Percentiles rank a stretch among this genome's conserved stretches.
Evolutionary conservation across 2,329 filamentous ascomycete species (phyloP).

Genomic region (Hymenoscyphus scutula): DNA sequence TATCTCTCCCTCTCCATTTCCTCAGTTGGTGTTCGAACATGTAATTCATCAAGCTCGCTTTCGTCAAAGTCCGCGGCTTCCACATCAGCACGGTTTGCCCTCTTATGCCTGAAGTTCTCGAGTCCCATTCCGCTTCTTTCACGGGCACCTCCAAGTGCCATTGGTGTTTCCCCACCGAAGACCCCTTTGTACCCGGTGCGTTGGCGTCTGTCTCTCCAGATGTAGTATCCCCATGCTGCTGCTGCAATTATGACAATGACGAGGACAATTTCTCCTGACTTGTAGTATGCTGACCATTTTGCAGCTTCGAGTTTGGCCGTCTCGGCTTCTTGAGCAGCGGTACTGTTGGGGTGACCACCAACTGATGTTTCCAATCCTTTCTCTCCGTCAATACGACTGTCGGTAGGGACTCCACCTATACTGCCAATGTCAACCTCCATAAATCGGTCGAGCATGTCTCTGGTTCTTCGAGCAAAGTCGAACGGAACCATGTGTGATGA

Average conservation of each 20-base stretch:
- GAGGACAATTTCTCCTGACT: constrained; percentile 67
- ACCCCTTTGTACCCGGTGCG: constrained; percentile 51
- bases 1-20: constrained; percentile 49
- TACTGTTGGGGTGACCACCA: constrained; percentile 66
- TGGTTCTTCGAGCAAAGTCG: constrained; percentile 78
- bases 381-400: constrained; percentile 68
- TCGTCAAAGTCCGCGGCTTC: constrained; percentile 66
- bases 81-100: constrained; percentile 47
- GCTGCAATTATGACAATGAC: constrained; percentile 65
- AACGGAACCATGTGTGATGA: constrained; percentile 98
- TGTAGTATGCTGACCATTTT: constrained; percentile 69
- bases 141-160: constrained; percentile 32
- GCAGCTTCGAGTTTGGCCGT: constrained; percentile 62
- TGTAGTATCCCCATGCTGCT: constrained; percentile 58
- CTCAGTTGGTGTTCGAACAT: constrained; percentile 38
- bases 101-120: constrained; percentile 48
- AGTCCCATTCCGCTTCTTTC: constrained; percentile 39
- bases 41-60: constrained; percentile 61
- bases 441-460: constrained; percentile 97
- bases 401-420: constrained; percentile 72
- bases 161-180: constrained; percentile 34
- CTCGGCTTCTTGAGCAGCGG: constrained; percentile 60
- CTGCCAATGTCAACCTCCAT: constrained; percentile 87
- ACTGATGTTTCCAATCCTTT: constrained; percentile 65
- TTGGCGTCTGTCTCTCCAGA: constrained; percentile 61